Evolutionary conservation across 495 filamentous ascomycete genomes (phyloP), one percentile per base, ranked within the genome.

Genomic region (Penicillium soppii): DNA sequence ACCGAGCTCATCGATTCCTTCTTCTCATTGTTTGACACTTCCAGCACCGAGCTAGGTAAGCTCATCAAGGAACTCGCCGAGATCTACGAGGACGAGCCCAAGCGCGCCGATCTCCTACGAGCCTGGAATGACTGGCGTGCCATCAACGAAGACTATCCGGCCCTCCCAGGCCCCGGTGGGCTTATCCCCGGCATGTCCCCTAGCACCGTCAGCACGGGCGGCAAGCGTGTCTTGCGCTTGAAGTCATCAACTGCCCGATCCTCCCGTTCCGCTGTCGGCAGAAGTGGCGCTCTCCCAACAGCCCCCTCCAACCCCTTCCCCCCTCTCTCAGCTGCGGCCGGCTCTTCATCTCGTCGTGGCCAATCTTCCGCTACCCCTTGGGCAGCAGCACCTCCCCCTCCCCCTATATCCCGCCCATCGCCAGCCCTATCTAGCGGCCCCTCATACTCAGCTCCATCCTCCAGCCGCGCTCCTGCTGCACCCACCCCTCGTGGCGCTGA

Each of bases 111-210:
- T 3, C 77, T 99, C 1, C 80, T 88, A 2, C 87, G 82, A 56
- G 85, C 91, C 4, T 97, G 91, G 92, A 88, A 87, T 53, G 89
- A 96, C 69, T 95, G 94, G 89, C 89, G 88, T 12, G 91, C 90
- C 8, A 90, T 92, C 60, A 92, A 96, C 57, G 94, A 97, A 69
- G 92, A 98, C 69, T 98, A 97, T 61, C 94, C 94, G 0, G 88
- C 89, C 0, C 79, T 98, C 0, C 92, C 92, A 2, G 83, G 85
- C 0, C 75, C 89, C 2, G 76, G 81, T 40, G 86, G 86, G 41
- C 74, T 82, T 43, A 21, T 73, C 56, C 83, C 59, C 53, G 81
- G 65, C 52, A 80, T 72, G 74, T 69, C 61, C 7, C 58, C 66
- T 5, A 47, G 60, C 10, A 75, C 74, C 22, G 69, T 69, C 38